Percentiles rank a stretch among this genome's conserved stretches.
These are phyloP conservation scores for Metschnikowia orientalis DNA, from an alignment of 805 yeast species.

Conservation along the genomic window DNA sequence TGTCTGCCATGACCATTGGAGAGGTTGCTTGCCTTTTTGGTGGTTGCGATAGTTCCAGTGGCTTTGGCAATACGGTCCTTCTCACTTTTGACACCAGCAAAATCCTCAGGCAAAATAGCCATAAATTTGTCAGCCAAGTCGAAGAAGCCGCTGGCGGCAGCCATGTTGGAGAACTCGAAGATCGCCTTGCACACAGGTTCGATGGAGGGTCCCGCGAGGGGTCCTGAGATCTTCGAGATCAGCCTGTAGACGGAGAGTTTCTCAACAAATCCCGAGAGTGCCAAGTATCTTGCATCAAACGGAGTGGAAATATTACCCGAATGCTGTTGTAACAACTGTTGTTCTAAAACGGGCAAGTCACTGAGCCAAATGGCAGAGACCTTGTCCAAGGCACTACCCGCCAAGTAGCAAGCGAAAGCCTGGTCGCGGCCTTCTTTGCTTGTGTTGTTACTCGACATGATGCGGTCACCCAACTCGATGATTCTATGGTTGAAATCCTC, in stretches of 20 bases:
- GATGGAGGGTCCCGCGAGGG: constrained; percentile 40
- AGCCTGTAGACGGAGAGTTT: constrained; percentile 74
- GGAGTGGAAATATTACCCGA: constrained; percentile 50
- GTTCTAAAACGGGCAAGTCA: constrained; percentile 51
- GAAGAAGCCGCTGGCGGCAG: constrained; percentile 78
- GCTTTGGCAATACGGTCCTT: constrained; percentile 78
- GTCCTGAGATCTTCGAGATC: constrained; percentile 34
- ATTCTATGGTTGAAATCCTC: constrained; percentile 52
- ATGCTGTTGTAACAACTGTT: constrained; percentile 38
- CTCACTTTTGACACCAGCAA: constrained; percentile 65
- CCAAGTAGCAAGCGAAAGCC: constrained; percentile 73
- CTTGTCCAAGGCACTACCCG: constrained; percentile 77
- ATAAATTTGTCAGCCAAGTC: constrained; percentile 74
- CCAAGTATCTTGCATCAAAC: constrained; percentile 78
- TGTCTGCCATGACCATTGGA: constrained; percentile 2
- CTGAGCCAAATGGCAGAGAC: constrained; percentile 79
- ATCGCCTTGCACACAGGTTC: constrained; percentile 55
- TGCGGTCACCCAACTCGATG: constrained; percentile 72
- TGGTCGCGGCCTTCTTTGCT: constrained; percentile 50
- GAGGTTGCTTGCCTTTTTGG: not conserved
- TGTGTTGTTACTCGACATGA: constrained; percentile 30
- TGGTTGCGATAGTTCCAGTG: constrained; percentile 28
- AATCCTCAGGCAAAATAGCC: constrained; percentile 65
- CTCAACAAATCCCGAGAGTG: constrained; percentile 77
- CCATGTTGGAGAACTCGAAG: constrained; percentile 75